Percentiles rank a stretch among this genome's conserved stretches.
phyloP scores from a whole-genome alignment of 208 protist species.

The Trypanosomatidae sp. region DNA sequence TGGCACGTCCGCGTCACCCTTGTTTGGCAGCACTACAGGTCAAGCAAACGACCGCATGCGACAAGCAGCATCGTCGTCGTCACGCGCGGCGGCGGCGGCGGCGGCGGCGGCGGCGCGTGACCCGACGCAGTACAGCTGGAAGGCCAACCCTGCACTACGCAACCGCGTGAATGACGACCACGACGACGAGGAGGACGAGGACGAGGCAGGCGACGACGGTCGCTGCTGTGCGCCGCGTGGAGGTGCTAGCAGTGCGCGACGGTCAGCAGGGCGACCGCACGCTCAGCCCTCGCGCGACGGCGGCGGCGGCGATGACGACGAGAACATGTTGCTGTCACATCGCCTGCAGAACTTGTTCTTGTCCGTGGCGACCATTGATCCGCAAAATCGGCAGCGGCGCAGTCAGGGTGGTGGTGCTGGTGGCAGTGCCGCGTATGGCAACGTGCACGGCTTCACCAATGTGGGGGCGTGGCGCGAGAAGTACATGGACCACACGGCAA shows the following conservation, averaged over 20 bases:
- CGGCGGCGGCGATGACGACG: too few relatives aligned
- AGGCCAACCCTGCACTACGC: constrained; percentile 12
- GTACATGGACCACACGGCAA: neutral
- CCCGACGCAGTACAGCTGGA: constrained; percentile 26
- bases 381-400: too few relatives aligned
- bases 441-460: too few relatives aligned
- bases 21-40: too few relatives aligned
- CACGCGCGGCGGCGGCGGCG: neutral
- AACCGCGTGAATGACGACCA: constrained; percentile 4
- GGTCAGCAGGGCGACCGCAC: neutral
- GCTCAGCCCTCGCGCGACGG: too few relatives aligned
- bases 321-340: too few relatives aligned
- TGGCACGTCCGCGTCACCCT: too few relatives aligned
- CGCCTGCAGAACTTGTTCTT: too few relatives aligned
- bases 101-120: constrained; percentile 7
- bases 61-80: neutral
- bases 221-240: constrained; percentile 5
- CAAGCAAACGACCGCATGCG: constrained; percentile 4
- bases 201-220: neutral
- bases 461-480: too few relatives aligned
- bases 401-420: too few relatives aligned
- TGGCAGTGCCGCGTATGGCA: too few relatives aligned
- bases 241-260: neutral
- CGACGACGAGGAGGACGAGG: constrained; percentile 2
- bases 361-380: too few relatives aligned